A percentile compares a stretch with the other conserved stretches of the same genome.
phyloP scores from a whole-genome alignment of 306 rosid genomes.

The Erythrophleum fordii region DNA sequence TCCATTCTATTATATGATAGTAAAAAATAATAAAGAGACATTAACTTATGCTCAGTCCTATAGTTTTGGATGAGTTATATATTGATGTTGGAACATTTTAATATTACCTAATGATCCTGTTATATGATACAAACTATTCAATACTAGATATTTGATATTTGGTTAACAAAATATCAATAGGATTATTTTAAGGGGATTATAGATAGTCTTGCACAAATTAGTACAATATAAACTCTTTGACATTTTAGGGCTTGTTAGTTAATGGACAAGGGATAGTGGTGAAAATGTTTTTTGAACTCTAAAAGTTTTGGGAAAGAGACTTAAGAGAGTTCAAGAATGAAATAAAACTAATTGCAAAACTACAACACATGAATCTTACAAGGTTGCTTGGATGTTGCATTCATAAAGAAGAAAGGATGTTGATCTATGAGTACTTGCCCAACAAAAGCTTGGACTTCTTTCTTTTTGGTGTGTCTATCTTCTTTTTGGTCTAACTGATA shows the following conservation, averaged over 20 bases:
- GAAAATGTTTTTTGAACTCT: slow-evolving; percentile 18
- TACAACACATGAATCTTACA: slow-evolving; percentile 17
- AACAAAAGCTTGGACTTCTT: slow-evolving; percentile 42
- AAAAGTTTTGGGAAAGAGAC: neutral
- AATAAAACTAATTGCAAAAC: neutral
- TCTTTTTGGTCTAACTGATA: neutral
- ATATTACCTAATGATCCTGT: too few species aligned
- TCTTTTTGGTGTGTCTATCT: slow-evolving; percentile 26
- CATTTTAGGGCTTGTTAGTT: slow-evolving; percentile 36
- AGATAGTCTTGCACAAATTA: too few species aligned
- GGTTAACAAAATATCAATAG: too few species aligned
- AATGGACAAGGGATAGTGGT: slow-evolving; percentile 45
- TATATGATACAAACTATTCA: too few species aligned
- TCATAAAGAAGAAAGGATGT: slow-evolving; percentile 13
- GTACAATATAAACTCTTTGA: neutral
- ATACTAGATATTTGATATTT: too few species aligned
- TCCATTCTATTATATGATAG: too few species aligned
- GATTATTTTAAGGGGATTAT: too few species aligned
- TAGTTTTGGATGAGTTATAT: too few species aligned
- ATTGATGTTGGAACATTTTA: too few species aligned
- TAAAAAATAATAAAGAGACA: too few species aligned
- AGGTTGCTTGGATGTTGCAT: slow-evolving; percentile 14
- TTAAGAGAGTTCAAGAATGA: slow-evolving; percentile 29
- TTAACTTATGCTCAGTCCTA: too few species aligned
- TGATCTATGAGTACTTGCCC: slow-evolving; percentile 24